A percentile compares a stretch with the other conserved stretches of the same genome.
These are phyloP conservation scores for Clonostachys solani DNA, from an alignment of 2,329 filamentous ascomycete genomes.

Conservation along the genomic window DNA sequence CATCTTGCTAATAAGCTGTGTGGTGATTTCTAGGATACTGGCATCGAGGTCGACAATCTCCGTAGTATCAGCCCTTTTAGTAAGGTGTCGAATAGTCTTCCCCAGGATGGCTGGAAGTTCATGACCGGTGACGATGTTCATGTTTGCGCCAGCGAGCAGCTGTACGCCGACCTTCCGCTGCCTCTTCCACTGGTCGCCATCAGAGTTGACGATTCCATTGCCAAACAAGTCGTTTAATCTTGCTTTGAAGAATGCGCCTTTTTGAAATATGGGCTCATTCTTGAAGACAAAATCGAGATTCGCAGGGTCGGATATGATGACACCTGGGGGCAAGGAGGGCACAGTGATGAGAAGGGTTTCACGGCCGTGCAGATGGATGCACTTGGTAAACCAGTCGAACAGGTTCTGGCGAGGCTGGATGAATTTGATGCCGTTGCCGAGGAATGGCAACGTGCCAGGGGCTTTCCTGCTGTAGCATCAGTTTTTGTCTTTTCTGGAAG, in stretches of 20 bases:
- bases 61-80: conserved; percentile 7
- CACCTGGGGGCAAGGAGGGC: conserved; percentile 56
- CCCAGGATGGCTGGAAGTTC: conserved; percentile 50
- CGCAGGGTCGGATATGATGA: conserved; percentile 57
- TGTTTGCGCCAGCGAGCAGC: conserved; percentile 54
- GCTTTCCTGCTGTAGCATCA: conserved; percentile 29
- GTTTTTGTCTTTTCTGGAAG: neutral
- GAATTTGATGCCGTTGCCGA: conserved; percentile 59
- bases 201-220: conserved; percentile 63
- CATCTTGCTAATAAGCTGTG: conserved; percentile 63
- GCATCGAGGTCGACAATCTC: conserved; percentile 48
- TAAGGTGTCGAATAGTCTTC: conserved; percentile 32
- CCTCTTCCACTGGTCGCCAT: conserved; percentile 58
- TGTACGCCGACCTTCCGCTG: conserved; percentile 58
- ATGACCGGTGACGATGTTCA: conserved; percentile 51
- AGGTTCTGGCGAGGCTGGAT: conserved; percentile 55
- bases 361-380: conserved; percentile 49
- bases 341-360: conserved; percentile 61
- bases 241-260: conserved; percentile 57
- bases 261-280: conserved; percentile 55
- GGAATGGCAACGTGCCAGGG: conserved; percentile 46
- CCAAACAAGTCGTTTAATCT: conserved; percentile 61
- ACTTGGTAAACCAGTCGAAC: conserved; percentile 58
- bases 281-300: conserved; percentile 61
- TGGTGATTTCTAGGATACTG: conserved; percentile 61